Evolutionary conservation across 768 basidiomycete species (phyloP).

Genomic region (Kwoniella pini): DNA sequence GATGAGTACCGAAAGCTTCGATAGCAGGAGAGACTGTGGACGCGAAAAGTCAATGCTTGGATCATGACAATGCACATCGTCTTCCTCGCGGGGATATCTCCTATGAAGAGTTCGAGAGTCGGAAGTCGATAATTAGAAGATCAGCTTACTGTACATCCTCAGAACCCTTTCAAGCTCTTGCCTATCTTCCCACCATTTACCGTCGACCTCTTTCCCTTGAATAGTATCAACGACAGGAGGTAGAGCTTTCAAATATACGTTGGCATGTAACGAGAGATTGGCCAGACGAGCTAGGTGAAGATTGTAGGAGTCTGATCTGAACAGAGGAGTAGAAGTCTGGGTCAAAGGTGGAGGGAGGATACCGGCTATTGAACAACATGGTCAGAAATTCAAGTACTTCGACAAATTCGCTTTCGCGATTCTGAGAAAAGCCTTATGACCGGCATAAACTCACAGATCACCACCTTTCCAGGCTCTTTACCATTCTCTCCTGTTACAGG

Average conservation of each 20-base stretch:
- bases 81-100: too few species aligned
- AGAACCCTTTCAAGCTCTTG: conserved; percentile 44
- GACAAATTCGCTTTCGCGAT: too few species aligned
- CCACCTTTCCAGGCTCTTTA: conserved; percentile 27
- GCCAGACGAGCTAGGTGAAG: conserved; percentile 43
- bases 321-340: conserved; percentile 24
- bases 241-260: conserved; percentile 42
- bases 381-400: neutral
- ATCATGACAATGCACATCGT: too few species aligned
- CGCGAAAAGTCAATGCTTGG: too few species aligned
- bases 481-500: conserved; percentile 13
- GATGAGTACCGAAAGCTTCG: conserved; percentile 50
- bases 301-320: conserved; percentile 27
- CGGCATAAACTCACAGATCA: conserved; percentile 39
- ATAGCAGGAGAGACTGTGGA: conserved; percentile 45
- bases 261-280: conserved; percentile 41
- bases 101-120: too few species aligned
- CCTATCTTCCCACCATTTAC: conserved; percentile 41
- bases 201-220: conserved; percentile 6
- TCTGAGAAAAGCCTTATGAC: neutral
- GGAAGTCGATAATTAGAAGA: neutral
- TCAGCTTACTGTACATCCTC: conserved; percentile 47
- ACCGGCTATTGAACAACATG: conserved; percentile 33
- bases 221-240: conserved; percentile 38
- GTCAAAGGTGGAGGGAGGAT: conserved; percentile 47